Base-by-base conservation (phyloP, 1,284 basidiomycete species). In the Apiotrichum sp. region DNA sequence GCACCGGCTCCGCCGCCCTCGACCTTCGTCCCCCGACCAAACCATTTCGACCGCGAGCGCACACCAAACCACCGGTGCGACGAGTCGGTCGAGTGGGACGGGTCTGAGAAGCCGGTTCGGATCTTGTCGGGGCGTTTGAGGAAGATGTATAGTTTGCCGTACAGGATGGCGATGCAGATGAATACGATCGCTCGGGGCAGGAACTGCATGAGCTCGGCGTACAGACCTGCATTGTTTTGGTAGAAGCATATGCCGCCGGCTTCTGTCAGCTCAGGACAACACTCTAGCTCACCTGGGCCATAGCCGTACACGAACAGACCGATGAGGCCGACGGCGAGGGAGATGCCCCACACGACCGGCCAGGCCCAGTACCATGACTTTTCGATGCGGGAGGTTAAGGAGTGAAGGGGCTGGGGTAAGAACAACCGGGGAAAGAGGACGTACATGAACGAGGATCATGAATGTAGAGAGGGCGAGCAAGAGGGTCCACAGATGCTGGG, bases 401-500 rank as follows among this genome's bases (percentile, higher is more conserved):
- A 31, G 52, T 71, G 67, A 14, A 78, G 60, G 2, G 76, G 76
- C 72, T 75, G 58, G 11, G 36, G 35, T 41, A 22, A 32, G 33
- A 13, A 42, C 8, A 45, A 48, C 11, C 6, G 10, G 14, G 10
- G 6, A 22, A 29, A 22, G 55, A 66, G 53, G 51, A 73, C 72
- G 16, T 36, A 48, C 47, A 50, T 75, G 65, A 35, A 74, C 71
- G 38, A 78, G 66, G 56, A 78, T 77, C 64, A 78, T 67, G 55
- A 71, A 77, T 0, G 76, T 78, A 7, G 69, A 67, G 29, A 73
- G 57, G 6, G 75, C 75, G 2, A 78, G 62, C 5, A 62, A 48
- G 9, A 77, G 59, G 6, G 75, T 78, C 73, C 75, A 77, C 14
- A 76, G 52, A 52, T 78, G 76, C 63, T 78, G 74, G 65, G 57